These are phyloP conservation scores for Pythium monospermum DNA, from an alignment of 352 stramenopile genomes.

Conservation along the genomic window DNA sequence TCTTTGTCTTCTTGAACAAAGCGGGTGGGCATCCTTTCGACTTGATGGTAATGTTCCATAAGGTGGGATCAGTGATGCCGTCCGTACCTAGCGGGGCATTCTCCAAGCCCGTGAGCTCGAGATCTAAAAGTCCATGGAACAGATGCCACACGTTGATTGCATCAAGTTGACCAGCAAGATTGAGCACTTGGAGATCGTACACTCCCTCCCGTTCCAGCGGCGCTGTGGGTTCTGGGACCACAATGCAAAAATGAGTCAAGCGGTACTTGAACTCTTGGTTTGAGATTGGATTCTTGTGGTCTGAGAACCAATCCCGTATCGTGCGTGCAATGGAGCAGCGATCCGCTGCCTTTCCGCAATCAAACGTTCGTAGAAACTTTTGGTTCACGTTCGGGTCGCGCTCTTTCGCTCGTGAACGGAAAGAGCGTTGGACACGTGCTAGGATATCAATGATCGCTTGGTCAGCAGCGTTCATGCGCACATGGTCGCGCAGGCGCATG, in stretches of 20 bases:
- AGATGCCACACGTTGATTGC: not conserved
- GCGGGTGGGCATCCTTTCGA: not conserved
- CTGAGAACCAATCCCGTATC: not conserved
- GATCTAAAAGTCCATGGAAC: not conserved
- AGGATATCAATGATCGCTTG: not conserved
- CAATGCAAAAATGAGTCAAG: not conserved
- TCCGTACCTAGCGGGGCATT: not conserved
- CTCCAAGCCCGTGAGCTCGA: not conserved
- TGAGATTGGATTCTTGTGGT: not conserved
- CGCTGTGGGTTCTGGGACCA: not conserved
- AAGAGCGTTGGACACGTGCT: not conserved
- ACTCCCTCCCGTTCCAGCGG: not conserved
- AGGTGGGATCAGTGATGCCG: not conserved
- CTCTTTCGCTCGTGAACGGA: not conserved
- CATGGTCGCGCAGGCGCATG: not conserved
- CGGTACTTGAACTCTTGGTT: not conserved
- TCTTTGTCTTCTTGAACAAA: not conserved
- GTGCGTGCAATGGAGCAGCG: not conserved
- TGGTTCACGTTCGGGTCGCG: not conserved
- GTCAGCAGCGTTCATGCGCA: not conserved
- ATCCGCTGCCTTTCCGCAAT: not conserved
- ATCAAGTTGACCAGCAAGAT: not conserved
- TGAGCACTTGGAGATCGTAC: not conserved
- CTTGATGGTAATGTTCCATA: not conserved
- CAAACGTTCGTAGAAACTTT: not conserved